Conservation (phyloP, 192 early-diverging fungal species). For the Backusella mclennaniae region DNA sequence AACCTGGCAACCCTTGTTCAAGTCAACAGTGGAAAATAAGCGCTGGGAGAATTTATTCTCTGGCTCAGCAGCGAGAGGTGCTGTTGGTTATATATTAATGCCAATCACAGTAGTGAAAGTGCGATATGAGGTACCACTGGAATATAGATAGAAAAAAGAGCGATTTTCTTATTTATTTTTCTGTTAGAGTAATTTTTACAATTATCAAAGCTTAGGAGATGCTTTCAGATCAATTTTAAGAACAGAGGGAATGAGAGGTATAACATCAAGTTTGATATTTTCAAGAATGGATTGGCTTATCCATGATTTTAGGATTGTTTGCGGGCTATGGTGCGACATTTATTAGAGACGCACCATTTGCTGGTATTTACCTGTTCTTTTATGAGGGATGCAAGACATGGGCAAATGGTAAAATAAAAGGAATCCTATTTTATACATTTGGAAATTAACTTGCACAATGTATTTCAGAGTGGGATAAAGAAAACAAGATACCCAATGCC, state of each 20-base stretch:
- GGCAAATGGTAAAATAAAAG: conserved; percentile 34
- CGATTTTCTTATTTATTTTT: background rate
- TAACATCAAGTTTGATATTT: background rate
- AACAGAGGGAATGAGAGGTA: conserved; percentile 64
- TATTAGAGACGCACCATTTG: conserved; percentile 86
- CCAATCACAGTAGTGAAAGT: conserved; percentile 93
- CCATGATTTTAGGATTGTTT: conserved; percentile 63
- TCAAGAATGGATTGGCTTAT: background rate
- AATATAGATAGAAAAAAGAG: background rate
- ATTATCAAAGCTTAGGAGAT: conserved; percentile 67
- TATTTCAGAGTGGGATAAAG: background rate
- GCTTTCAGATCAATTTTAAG: conserved; percentile 69
- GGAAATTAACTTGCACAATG: too few relatives aligned
- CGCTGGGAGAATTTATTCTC: conserved; percentile 65
- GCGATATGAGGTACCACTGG: conserved; percentile 74
- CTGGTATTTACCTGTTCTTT: conserved; percentile 86
- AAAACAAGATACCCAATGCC: conserved; percentile 32
- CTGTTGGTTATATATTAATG: conserved; percentile 89
- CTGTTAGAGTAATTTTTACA: conserved; percentile 77
- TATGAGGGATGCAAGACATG: conserved; percentile 76
- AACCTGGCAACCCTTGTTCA: conserved; percentile 27
- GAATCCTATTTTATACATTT: too few relatives aligned
- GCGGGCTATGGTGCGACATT: conserved; percentile 84
- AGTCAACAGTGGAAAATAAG: conserved; percentile 42
- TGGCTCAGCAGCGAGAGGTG: conserved; percentile 65